These are phyloP conservation scores for Colletotrichum somersetense DNA, from an alignment of 2,329 filamentous ascomycete species.

Conservation along the genomic window DNA sequence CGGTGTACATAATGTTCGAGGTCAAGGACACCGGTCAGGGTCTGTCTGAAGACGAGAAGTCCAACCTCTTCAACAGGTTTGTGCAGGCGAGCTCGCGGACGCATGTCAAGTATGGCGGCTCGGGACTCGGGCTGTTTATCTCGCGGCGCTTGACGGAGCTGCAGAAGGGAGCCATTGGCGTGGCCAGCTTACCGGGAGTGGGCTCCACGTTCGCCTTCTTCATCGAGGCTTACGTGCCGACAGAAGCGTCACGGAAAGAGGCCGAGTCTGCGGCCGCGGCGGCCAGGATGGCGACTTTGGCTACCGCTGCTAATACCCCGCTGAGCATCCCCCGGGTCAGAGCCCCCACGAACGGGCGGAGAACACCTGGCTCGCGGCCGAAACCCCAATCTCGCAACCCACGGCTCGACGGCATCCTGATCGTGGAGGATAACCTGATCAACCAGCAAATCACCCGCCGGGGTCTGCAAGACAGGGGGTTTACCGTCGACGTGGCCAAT, in stretches of 20 bases:
- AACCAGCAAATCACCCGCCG: constrained; percentile 69
- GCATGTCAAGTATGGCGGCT: constrained; percentile 83
- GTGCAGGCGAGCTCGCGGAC: constrained; percentile 82
- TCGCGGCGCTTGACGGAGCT: constrained; percentile 83
- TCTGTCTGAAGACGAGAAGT: constrained; percentile 77
- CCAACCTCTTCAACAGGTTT: constrained; percentile 82
- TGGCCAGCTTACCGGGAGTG: constrained; percentile 75
- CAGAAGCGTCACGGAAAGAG: constrained; percentile 55
- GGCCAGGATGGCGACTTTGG: constrained; percentile 8
- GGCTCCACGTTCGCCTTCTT: constrained; percentile 84
- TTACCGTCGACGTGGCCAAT: constrained; percentile 66
- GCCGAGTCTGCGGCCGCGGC: constrained; percentile 54
- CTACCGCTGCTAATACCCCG: constrained; percentile 25
- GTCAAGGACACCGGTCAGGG: constrained; percentile 84
- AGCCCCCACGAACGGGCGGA: constrained; percentile 22
- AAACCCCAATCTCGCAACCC: constrained; percentile 38
- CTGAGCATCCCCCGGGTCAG: constrained; percentile 5
- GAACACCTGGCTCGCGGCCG: constrained; percentile 30
- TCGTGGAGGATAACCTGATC: constrained; percentile 73
- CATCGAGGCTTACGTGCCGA: constrained; percentile 68
- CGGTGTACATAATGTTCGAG: constrained; percentile 76
- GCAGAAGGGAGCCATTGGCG: constrained; percentile 84
- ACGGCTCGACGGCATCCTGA: constrained; percentile 59
- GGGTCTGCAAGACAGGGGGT: constrained; percentile 63
- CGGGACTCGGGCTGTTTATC: constrained; percentile 83